These are phyloP conservation scores for Laburnicola sp. DNA, from an alignment of 2,329 filamentous ascomycete species.

Conservation along the genomic window DNA sequence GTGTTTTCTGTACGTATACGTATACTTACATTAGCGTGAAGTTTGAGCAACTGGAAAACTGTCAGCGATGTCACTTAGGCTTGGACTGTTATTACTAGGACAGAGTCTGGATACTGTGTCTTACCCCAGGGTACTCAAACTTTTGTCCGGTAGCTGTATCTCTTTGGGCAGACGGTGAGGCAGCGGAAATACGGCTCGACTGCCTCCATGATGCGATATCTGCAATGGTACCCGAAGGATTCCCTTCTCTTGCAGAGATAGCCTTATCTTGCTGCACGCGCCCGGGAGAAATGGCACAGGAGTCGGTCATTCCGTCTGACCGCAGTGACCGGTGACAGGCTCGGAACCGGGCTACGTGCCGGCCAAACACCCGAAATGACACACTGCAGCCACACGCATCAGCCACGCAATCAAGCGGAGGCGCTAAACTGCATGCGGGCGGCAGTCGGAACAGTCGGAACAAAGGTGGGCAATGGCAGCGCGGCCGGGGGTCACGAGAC, in stretches of 20 bases:
- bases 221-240: conserved; percentile 2
- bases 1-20: not conserved
- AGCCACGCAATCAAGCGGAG: conserved; percentile 6
- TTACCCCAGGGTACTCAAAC: not conserved
- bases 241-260: not conserved
- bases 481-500: not conserved
- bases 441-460: not conserved
- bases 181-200: too few species aligned
- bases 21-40: too few species aligned
- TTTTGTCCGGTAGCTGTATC: too few species aligned
- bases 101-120: too few species aligned
- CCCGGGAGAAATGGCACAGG: not conserved
- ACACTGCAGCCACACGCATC: conserved; percentile 1
- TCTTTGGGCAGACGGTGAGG: too few species aligned
- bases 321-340: not conserved
- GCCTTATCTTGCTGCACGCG: too few species aligned
- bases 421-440: not conserved
- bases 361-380: not conserved
- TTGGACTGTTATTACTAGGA: too few species aligned
- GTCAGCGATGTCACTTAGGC: too few species aligned
- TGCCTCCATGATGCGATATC: not conserved
- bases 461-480: not conserved
- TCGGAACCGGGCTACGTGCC: not conserved
- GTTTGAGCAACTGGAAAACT: not conserved
- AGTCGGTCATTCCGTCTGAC: not conserved